Evolutionary conservation across 352 stramenopile genomes (phyloP).

Genomic region (Phytophthora cactorum): DNA sequence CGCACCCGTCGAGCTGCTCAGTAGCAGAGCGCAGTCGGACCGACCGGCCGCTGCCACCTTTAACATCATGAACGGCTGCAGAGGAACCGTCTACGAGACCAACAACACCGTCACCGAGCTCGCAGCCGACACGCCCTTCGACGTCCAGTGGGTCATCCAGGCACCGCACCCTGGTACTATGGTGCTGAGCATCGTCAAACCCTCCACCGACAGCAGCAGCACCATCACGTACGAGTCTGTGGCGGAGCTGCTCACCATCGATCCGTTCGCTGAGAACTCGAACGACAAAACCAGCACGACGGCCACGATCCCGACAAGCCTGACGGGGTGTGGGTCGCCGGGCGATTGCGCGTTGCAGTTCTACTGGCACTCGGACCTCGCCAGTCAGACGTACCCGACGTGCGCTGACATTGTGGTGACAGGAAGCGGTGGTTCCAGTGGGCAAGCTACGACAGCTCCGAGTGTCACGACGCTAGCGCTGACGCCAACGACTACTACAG

Average conservation of each 20-base stretch:
- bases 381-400: conserved; percentile 66
- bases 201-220: conserved; percentile 39
- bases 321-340: conserved; percentile 49
- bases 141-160: conserved; percentile 62
- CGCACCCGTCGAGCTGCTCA: conserved; percentile 61
- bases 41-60: conserved; percentile 50
- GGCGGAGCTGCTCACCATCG: conserved; percentile 34
- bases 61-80: conserved; percentile 71
- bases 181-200: conserved; percentile 64
- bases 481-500: neutral
- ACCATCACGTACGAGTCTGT: conserved; percentile 52
- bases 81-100: conserved; percentile 63
- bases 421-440: conserved; percentile 18
- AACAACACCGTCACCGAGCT: conserved; percentile 51
- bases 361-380: conserved; percentile 67
- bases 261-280: conserved; percentile 30
- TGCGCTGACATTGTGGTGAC: conserved; percentile 59
- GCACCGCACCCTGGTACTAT: conserved; percentile 59
- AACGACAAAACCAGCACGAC: conserved; percentile 19
- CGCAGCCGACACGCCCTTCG: conserved; percentile 44
- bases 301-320: conserved; percentile 46
- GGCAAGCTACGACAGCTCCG: neutral
- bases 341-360: conserved; percentile 65
- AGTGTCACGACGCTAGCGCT: neutral
- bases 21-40: conserved; percentile 50